These are phyloP conservation scores for Medicago lupulina DNA, from an alignment of 306 rosid species.

Conservation along the genomic window DNA sequence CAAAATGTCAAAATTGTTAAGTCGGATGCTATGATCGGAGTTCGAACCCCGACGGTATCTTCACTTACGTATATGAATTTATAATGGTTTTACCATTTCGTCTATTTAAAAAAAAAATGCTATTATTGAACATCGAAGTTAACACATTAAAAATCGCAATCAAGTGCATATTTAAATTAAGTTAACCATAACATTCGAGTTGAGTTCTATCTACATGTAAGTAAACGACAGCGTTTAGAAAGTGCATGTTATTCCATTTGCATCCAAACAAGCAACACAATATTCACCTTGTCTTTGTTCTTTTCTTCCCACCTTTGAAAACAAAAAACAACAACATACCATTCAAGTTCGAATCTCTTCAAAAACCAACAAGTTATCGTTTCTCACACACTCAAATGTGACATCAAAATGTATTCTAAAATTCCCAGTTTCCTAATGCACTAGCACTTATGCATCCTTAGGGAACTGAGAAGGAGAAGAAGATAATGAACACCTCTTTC, in stretches of 20 bases:
- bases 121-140: too few relatives aligned
- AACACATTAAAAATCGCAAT: too few relatives aligned
- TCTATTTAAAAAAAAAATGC: too few relatives aligned
- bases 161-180: too few relatives aligned
- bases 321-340: neutral
- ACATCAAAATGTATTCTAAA: neutral
- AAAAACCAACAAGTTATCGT: neutral
- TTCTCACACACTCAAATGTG: too few relatives aligned
- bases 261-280: neutral
- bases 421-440: too few relatives aligned
- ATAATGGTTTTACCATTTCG: too few relatives aligned
- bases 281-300: neutral
- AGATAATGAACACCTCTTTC: constrained; percentile 68
- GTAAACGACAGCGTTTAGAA: neutral
- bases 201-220: neutral
- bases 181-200: too few relatives aligned
- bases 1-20: too few relatives aligned
- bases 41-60: too few relatives aligned
- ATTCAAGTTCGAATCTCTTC: neutral
- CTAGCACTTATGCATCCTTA: neutral
- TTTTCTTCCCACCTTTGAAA: neutral
- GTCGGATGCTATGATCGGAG: too few relatives aligned
- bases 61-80: too few relatives aligned
- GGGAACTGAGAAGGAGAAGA: constrained; percentile 58
- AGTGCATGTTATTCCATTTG: neutral